Percentiles rank a stretch among this genome's conserved stretches.
These are phyloP conservation scores for Raddia guianensis DNA, from an alignment of 176 grass and related monocot species.

Conservation along the genomic window DNA sequence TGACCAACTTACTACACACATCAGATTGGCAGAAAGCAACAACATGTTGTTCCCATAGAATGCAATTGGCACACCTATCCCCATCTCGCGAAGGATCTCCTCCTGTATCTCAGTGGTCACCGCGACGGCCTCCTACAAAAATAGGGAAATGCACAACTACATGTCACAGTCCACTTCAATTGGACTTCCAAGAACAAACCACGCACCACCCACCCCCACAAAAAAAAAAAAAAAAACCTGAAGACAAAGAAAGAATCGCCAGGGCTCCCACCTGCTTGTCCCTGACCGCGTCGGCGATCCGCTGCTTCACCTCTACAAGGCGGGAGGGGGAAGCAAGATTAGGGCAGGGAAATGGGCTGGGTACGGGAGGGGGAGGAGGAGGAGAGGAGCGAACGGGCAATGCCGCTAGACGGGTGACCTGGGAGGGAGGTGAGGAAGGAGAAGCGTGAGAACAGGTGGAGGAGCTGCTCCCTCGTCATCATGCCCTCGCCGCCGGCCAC, in stretches of 20 bases:
- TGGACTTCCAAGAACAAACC: not conserved
- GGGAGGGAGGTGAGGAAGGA: constrained; percentile 66
- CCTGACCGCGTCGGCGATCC: constrained; percentile 69
- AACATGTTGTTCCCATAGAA: not conserved
- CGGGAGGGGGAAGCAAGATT: not conserved
- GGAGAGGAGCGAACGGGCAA: not conserved
- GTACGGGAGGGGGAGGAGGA: not conserved
- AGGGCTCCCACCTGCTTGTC: constrained; percentile 59
- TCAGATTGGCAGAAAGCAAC: not conserved
- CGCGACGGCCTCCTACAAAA: constrained; percentile 68
- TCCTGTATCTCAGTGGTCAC: constrained; percentile 82
- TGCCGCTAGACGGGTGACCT: constrained; percentile 25
- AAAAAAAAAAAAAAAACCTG: not conserved
- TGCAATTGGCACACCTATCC: constrained; percentile 49
- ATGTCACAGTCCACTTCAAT: not conserved
- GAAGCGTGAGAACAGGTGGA: constrained; percentile 76
- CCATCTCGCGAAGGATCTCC: constrained; percentile 79
- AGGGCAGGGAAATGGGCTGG: not conserved
- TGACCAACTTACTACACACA: not conserved
- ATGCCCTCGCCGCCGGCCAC: constrained; percentile 41
- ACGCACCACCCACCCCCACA: not conserved
- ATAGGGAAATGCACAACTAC: not conserved
- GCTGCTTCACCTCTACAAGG: constrained; percentile 63
- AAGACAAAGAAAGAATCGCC: not conserved
- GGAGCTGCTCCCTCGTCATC: constrained; percentile 65